Evolutionary conservation across 768 basidiomycete genomes (phyloP), one percentile per base, ranked within the genome.

Genomic region (Termitomyces sp.): DNA sequence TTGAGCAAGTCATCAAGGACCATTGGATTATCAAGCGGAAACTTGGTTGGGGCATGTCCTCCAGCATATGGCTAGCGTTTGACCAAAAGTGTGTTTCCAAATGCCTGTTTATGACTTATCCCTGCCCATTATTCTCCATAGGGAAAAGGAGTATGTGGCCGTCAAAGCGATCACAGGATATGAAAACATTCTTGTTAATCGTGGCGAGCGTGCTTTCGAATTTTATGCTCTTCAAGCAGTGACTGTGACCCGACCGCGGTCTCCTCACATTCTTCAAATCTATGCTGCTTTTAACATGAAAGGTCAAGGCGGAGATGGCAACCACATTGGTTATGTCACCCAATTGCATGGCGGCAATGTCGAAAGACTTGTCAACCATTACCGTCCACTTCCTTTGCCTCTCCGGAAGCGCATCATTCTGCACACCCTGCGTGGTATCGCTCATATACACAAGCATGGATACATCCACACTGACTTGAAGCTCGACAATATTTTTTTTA

Each of bases 171-270:
- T 43, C 21, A 43, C n/a, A 23, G 42, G 21, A 23, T 43, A 5
- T 43, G 12, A 12, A 5, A 43, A 23, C 42, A 43, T 43, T 2
- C 42, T 12, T 23, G 42, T 23, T 7, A 23, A 43, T 23, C 10
- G 12, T 23, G 42, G 42, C 21, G 75, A 21, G 10, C 19, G 9
- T 43, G 5, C 42, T 11, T 43, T 23, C 7, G 42, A 43, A 23
- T 43, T 43, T 14, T 0, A 25, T 16, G 43, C 43, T 17, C 43
- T 44, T 44, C 25, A 44, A 44, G 43, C 43, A 6, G 43, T 44
- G 25, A 44, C 43, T 3, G 43, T 44, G 43, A 44, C 43, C 43
- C 17, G 17, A 3, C 5, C 21, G 5, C 42, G 2, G 7, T 23
- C 42, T 7, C 21, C 40, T 41, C 42, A 43, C 12, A 5, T 19